Evolutionary conservation across 345 rosid genomes (phyloP).

Genomic region (Ricinus communis): DNA sequence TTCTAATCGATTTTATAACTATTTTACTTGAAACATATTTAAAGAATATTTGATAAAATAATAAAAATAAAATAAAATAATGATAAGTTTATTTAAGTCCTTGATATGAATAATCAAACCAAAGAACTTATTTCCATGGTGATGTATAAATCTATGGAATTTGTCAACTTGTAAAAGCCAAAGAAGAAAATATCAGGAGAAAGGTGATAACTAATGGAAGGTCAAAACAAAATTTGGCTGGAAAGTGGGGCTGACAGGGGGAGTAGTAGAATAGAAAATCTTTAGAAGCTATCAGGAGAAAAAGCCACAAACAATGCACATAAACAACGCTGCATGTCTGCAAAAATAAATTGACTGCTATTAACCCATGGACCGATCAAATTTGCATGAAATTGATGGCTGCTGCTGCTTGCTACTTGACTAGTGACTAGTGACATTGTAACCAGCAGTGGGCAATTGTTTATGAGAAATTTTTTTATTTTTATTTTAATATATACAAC

Average conservation of each 20-base stretch:
- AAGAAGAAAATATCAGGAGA: neutral
- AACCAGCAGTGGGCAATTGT: no score
- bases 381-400: neutral
- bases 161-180: neutral
- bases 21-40: no score
- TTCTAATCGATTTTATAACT: no score
- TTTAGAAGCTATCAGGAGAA: neutral
- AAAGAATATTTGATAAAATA: no score
- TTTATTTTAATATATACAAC: no score
- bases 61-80: no score
- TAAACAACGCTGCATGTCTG: neutral
- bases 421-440: no score
- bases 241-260: constrained; percentile 16
- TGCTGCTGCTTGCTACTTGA: neutral
- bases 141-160: no score
- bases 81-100: no score
- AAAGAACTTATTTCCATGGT: no score
- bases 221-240: constrained; percentile 23
- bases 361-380: neutral
- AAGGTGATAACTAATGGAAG: neutral
- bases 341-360: neutral
- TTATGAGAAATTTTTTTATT: no score
- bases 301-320: neutral
- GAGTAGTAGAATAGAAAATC: neutral
- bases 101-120: no score